Evolutionary conservation across 805 yeast species (phyloP).

Genomic region (Yamadazyma laniorum): DNA sequence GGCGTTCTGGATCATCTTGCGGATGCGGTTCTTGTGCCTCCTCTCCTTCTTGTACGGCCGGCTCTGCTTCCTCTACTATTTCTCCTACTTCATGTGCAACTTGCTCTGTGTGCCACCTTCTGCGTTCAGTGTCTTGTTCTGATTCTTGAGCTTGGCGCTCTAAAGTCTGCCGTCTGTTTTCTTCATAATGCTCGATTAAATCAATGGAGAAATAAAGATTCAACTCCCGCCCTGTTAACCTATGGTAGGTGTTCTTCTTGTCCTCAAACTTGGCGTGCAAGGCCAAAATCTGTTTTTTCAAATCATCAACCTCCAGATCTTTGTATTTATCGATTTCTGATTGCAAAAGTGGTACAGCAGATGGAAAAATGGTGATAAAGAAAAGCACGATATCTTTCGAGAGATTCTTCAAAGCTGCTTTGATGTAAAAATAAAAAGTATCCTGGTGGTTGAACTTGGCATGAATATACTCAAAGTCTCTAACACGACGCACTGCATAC

Average conservation of each 20-base stretch:
- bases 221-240: neutral
- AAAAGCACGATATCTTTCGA: conserved; percentile 20
- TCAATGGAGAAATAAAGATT: conserved; percentile 7
- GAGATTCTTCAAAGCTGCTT: conserved; percentile 12
- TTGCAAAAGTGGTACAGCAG: conserved; percentile 13
- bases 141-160: neutral
- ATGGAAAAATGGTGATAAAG: conserved; percentile 18
- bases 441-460: conserved; percentile 1
- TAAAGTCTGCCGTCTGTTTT: neutral
- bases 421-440: neutral
- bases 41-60: neutral
- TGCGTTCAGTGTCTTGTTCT: no score
- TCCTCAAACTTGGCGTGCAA: conserved; percentile 5
- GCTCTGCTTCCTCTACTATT: neutral
- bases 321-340: conserved; percentile 18
- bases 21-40: neutral
- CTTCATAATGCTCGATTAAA: neutral
- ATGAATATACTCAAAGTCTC: conserved; percentile 22
- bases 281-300: conserved; percentile 11
- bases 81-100: neutral
- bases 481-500: conserved; percentile 18
- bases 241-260: neutral
- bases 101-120: no score
- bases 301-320: conserved; percentile 16
- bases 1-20: neutral